Evolutionary conservation across 768 basidiomycete genomes (phyloP), one percentile per base, ranked within the genome.

Genomic region (Boletellus ananas): DNA sequence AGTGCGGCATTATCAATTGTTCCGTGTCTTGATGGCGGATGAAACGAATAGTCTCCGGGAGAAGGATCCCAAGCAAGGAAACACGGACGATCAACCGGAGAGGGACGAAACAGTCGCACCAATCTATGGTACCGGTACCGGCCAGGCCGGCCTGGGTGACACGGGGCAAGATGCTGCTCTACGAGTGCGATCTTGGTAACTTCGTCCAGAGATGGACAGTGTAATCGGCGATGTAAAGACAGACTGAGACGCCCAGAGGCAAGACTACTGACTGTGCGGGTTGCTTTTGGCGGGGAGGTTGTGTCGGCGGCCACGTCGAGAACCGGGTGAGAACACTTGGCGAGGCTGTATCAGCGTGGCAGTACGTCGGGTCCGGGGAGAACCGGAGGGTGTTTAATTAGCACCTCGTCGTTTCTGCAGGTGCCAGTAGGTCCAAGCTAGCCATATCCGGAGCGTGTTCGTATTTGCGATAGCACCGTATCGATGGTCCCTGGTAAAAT

Each of bases 21-120:
- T 11, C 23, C 38, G 37, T 29, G 40, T 37, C 21, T 3, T 37
- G 38, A 60, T 23, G 16, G 11, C 14, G 29, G 8, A 29, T 29
- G 9, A 11, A 29, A 29, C 1, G 29, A 29, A 11, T 29, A 11
- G 11, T 25, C 45, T 23, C 34, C 40, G 33, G 11, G 16, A 2
- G 39, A 11, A 27, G 77, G 23, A 36, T 13, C 14, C 29, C 40
- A 21, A 14, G 16, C 29, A 58, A 37, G 37, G 47, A 34, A 6
- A 23, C 23, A 9, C 17, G 17, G 36, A 16, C 17, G 34, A 18
- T 55, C 38, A n/a, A 42, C 23, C 23, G 4, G 23, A 25, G 23
- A 14, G 14, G 29, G 29, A 29, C 29, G 9, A 29, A 25, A 25
- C 23, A 6, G 23, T 25, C 23, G 23, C 23, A 25, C 7, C 7